These are phyloP conservation scores for Penicillium waksmanii DNA, from an alignment of 495 filamentous ascomycete genomes.

Conservation along the genomic window DNA sequence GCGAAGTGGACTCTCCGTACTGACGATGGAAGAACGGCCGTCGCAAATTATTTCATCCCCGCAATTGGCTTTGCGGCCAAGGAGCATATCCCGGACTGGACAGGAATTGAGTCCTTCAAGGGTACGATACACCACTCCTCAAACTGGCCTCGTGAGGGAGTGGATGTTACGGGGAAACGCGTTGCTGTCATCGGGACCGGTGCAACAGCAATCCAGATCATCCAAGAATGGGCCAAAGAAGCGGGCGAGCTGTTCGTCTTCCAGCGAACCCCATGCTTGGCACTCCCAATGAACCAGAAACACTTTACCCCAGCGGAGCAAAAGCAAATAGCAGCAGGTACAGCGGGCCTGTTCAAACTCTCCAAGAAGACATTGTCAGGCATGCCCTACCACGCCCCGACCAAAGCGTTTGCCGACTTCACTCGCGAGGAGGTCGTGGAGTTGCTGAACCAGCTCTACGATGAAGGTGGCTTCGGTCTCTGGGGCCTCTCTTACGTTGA, in stretches of 20 bases:
- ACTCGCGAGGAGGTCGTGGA: slow-evolving; percentile 47
- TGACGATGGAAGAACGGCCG: slow-evolving; percentile 46
- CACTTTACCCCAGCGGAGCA: slow-evolving; percentile 64
- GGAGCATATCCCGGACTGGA: slow-evolving; percentile 49
- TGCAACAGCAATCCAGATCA: slow-evolving; percentile 61
- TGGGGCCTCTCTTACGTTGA: slow-evolving; percentile 56
- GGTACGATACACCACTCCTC: slow-evolving; percentile 29
- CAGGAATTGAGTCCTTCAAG: slow-evolving; percentile 54
- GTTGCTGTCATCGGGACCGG: slow-evolving; percentile 60
- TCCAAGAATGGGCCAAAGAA: slow-evolving; percentile 45
- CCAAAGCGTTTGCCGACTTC: slow-evolving; percentile 46
- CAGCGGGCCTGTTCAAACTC: too few species aligned
- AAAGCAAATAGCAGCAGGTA: slow-evolving; percentile 28
- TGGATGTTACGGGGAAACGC: slow-evolving; percentile 49
- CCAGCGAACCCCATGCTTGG: slow-evolving; percentile 47
- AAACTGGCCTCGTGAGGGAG: slow-evolving; percentile 40
- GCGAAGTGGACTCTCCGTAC: slow-evolving; percentile 52
- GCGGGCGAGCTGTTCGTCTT: slow-evolving; percentile 50
- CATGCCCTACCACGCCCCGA: too few species aligned
- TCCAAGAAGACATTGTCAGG: slow-evolving; percentile 11
- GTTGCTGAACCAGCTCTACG: slow-evolving; percentile 49
- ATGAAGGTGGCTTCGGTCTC: slow-evolving; percentile 53
- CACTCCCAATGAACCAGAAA: slow-evolving; percentile 22
- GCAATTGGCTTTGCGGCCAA: slow-evolving; percentile 39
- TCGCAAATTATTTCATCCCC: slow-evolving; percentile 49